Evolutionary conservation across 164 flowering plant species (phyloP).

Genomic region (Kingdonia uniflora): DNA sequence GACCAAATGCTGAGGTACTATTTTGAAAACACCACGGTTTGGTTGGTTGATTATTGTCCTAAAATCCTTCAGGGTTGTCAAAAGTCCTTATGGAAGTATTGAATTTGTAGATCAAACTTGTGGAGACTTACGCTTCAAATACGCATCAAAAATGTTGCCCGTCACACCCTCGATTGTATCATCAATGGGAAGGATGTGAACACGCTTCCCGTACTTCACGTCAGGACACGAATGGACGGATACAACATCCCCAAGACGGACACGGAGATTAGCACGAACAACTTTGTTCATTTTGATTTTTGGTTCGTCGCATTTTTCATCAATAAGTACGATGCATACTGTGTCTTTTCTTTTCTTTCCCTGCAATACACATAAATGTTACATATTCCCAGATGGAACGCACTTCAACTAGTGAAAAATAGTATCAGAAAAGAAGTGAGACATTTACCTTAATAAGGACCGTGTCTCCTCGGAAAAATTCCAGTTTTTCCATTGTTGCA

Average conservation of each 20-base stretch:
- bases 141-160: constrained; percentile 44
- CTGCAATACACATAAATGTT: constrained; percentile 14
- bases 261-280: constrained; percentile 40
- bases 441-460: constrained; percentile 21
- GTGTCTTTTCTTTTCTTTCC: constrained; percentile 47
- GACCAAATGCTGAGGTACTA: no score
- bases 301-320: constrained; percentile 40
- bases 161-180: constrained; percentile 47
- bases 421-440: not conserved
- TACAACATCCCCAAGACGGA: constrained; percentile 43
- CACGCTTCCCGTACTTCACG: constrained; percentile 43
- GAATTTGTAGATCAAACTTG: no score
- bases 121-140: constrained; percentile 30
- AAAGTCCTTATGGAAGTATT: no score
- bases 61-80: no score
- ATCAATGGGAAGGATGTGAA: constrained; percentile 44
- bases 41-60: no score
- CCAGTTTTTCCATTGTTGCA: constrained; percentile 26
- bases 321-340: constrained; percentile 35
- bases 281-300: constrained; percentile 50
- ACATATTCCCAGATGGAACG: no score
- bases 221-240: constrained; percentile 43
- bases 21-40: no score
- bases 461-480: constrained; percentile 29
- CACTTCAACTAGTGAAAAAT: no score